Evolutionary conservation across 441 rosid genomes (phyloP).

Genomic region (Melastoma candidum): DNA sequence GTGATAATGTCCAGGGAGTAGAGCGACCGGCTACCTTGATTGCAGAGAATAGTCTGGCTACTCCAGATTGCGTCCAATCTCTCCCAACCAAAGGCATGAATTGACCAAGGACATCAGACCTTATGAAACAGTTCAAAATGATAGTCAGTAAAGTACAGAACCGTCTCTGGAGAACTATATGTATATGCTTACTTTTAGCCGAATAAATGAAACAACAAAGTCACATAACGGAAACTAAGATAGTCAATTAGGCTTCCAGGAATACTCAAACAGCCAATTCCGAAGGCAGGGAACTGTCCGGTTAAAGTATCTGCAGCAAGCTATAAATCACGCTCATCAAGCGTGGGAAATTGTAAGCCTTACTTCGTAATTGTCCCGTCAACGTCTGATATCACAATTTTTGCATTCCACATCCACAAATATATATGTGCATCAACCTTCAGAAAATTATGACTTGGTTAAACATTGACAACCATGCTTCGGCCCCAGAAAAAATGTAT

Average conservation of each 20-base stretch:
- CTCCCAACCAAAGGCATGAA: conserved; percentile 95
- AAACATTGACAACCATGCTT: not conserved
- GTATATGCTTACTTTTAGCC: no score
- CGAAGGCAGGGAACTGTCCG: not conserved
- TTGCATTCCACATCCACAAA: conserved; percentile 85
- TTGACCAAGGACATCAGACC: conserved; percentile 93
- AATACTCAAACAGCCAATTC: not conserved
- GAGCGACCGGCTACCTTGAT: conserved; percentile 43
- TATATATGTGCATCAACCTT: conserved; percentile 90
- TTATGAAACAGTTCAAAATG: conserved; percentile 23
- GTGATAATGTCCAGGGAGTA: no score
- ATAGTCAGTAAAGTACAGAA: not conserved
- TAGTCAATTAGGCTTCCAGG: not conserved
- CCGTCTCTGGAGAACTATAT: not conserved
- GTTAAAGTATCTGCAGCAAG: not conserved
- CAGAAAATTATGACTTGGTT: conserved; percentile 8
- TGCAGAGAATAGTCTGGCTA: conserved; percentile 77
- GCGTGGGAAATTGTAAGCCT: conserved; percentile 9
- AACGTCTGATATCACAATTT: conserved; percentile 84
- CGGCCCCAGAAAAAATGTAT: not conserved
- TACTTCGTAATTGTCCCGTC: conserved; percentile 96
- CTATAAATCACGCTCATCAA: not conserved
- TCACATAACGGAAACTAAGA: not conserved
- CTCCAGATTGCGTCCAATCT: conserved; percentile 96
- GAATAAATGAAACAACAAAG: no score